Base-by-base conservation (phyloP, 2,329 filamentous ascomycete species). In the Cytospora schulzeri region DNA sequence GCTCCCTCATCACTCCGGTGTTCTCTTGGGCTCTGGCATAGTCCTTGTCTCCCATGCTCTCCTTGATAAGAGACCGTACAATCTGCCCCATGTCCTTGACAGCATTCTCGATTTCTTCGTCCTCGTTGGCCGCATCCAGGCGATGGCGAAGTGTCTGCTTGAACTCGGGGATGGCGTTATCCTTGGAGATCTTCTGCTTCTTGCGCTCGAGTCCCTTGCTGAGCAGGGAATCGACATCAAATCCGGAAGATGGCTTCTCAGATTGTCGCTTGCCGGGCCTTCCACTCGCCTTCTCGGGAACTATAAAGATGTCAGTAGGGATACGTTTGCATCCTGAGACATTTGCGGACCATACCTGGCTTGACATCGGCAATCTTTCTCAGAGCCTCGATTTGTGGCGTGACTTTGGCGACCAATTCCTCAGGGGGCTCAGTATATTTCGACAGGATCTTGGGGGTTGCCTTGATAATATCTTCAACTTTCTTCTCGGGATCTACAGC, bases 131-230 rank as follows among this genome's bases (percentile, higher is more conserved):
- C 1, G 81, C 81, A 3, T 48, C 33, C 3, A 67, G 26, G 2
- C 41, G 60, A 8, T 53, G 50, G 19, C 52, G 56, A 19, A 98
- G 81, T 3, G 89, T 84, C 74, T 92, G 92, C 73, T 93, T 96
- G 84, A 97, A 97, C 66, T 94, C 91, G 0, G 95, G 93, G 6
- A 98, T 87, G 1, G 93, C 87, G 68, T 98, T 98, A 12, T 89
- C 83, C 0, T 84, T 74, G 2, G 81, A 80, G 26, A 88, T 81
- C 64, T 8, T 67, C 72, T 57, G 69, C 69, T 17, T 65, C 58
- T 55, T 69, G 65, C 62, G 77, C 79, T 56, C 55, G 17, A 48
- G 17, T 6, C 28, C 51, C 66, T 76, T 76, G 31, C 78, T 78
- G n/a, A 98, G 86, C 2, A 98, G 85, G 5, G 87, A 88, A 66